Evolutionary conservation across 2,329 filamentous ascomycete species (phyloP).

Genomic region (Aspergillus japonicus): DNA sequence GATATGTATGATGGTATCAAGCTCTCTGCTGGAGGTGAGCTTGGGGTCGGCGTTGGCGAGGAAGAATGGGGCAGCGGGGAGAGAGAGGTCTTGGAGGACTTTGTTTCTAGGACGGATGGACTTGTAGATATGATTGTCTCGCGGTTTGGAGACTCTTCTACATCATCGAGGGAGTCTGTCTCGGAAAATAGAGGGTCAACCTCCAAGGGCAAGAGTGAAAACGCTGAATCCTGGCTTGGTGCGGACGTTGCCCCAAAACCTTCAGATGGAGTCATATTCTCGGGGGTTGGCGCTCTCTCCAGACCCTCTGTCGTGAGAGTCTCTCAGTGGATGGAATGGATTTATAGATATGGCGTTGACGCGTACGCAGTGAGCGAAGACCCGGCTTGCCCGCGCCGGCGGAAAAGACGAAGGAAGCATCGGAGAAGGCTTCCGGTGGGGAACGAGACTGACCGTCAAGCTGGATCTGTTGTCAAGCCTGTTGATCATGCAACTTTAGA

Average conservation of each 20-base stretch:
- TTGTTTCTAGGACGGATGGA: conserved; percentile 75
- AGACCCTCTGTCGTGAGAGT: conserved; percentile 69
- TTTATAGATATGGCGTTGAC: conserved; percentile 79
- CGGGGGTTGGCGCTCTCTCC: conserved; percentile 73
- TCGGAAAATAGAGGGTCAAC: conserved; percentile 15
- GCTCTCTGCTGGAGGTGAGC: conserved; percentile 82
- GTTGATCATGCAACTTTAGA: conserved; percentile 20
- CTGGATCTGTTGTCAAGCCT: conserved; percentile 1
- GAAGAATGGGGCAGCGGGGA: conserved; percentile 94
- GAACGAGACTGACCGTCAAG: conserved; percentile 12
- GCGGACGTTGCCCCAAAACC: conserved; percentile 64
- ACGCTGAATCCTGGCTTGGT: conserved; percentile 67
- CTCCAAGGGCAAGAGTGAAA: conserved; percentile 20
- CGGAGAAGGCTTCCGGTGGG: conserved; percentile 20
- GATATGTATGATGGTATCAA: conserved; percentile 81
- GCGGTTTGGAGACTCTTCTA: conserved; percentile 67
- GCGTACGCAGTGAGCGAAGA: conserved; percentile 84
- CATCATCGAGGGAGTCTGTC: conserved; percentile 25
- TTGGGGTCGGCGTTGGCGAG: conserved; percentile 91
- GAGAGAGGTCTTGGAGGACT: conserved; percentile 87
- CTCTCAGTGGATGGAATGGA: conserved; percentile 82
- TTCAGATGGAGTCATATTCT: conserved; percentile 82
- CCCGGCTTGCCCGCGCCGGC: conserved; percentile 63
- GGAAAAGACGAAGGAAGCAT: conserved; percentile 35
- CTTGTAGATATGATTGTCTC: conserved; percentile 85